Percentiles rank a stretch among this genome's conserved stretches.
These are phyloP conservation scores for Fusarium globosum DNA, from an alignment of 2,329 filamentous ascomycete genomes.

Conservation along the genomic window DNA sequence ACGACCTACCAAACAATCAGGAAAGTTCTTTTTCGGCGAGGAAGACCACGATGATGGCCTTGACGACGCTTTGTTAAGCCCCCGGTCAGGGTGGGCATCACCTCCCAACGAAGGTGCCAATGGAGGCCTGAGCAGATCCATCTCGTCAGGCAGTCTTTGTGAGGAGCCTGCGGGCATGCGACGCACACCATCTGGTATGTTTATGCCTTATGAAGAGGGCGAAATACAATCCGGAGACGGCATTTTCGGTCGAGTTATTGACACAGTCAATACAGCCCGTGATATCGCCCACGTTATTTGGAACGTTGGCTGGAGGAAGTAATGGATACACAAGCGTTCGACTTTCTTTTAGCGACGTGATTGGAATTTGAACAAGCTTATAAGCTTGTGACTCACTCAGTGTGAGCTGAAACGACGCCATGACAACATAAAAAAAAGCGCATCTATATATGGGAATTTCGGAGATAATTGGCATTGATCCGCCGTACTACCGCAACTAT, in stretches of 20 bases:
- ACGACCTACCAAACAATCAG: constrained; percentile 74
- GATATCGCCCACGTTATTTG: constrained; percentile 78
- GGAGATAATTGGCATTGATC: constrained; percentile 20
- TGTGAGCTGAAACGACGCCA: constrained; percentile 37
- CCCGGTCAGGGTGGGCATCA: constrained; percentile 49
- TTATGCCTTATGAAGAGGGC: constrained; percentile 86
- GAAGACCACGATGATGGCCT: constrained; percentile 69
- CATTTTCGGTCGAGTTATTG: constrained; percentile 81
- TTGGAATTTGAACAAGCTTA: constrained; percentile 33
- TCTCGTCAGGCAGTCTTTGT: constrained; percentile 62
- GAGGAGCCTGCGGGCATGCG: constrained; percentile 72
- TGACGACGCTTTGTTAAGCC: constrained; percentile 47
- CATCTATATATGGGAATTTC: constrained; percentile 33
- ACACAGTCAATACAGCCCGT: constrained; percentile 80
- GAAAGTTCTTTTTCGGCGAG: constrained; percentile 71
- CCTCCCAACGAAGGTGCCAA: constrained; percentile 39
- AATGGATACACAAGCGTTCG: constrained; percentile 39
- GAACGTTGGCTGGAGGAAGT: constrained; percentile 75
- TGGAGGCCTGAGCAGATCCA: constrained; percentile 57
- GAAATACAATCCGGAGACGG: constrained; percentile 70
- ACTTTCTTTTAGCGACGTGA: constrained; percentile 23
- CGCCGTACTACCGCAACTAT: constrained; percentile 13
- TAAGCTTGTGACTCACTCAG: constrained; percentile 30
- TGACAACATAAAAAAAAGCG: constrained; percentile 28
- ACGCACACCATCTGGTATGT: constrained; percentile 87